Conservation (phyloP, 495 filamentous ascomycete genomes). For the Cryomyces antarcticus region DNA sequence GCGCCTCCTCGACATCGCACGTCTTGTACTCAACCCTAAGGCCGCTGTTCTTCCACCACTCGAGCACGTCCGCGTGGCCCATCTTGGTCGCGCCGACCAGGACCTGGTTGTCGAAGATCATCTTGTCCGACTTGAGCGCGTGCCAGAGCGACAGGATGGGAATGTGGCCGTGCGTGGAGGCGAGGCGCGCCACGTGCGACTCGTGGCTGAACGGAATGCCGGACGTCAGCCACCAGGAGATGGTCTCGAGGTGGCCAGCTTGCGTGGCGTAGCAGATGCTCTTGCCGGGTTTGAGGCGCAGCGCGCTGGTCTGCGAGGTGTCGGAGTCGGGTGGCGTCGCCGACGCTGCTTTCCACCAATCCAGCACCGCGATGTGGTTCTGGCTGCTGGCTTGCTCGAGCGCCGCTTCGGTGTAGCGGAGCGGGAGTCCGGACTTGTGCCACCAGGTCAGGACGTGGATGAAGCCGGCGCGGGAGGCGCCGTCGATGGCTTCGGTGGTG, state of each 20-base stretch:
- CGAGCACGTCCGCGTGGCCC: conserved; percentile 60
- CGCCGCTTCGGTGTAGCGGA: conserved; percentile 68
- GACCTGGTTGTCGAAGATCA: conserved; percentile 77
- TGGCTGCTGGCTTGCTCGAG: conserved; percentile 70
- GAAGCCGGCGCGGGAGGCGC: conserved; percentile 64
- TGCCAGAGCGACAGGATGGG: conserved; percentile 70
- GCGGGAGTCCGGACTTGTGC: conserved; percentile 54
- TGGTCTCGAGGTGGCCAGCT: conserved; percentile 44
- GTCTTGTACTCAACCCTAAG: conserved; percentile 79
- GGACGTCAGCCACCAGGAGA: conserved; percentile 68
- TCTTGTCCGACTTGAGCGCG: conserved; percentile 51
- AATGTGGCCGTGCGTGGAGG: conserved; percentile 69
- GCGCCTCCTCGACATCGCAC: conserved; percentile 82
- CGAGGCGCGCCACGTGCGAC: conserved; percentile 62
- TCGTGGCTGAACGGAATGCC: conserved; percentile 53
- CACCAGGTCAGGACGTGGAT: conserved; percentile 82
- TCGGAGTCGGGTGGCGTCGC: conserved; percentile 5
- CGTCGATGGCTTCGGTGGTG: conserved; percentile 61
- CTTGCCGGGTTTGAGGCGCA: conserved; percentile 57
- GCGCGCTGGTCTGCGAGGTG: conserved; percentile 2
- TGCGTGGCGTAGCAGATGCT: conserved; percentile 64
- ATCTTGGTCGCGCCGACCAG: conserved; percentile 75
- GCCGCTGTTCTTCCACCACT: conserved; percentile 75
- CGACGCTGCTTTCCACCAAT: conserved; percentile 66
- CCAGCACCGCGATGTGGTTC: conserved; percentile 62